Conservation (phyloP, 2,329 filamentous ascomycete species). For the Rutstroemia sp. region DNA sequence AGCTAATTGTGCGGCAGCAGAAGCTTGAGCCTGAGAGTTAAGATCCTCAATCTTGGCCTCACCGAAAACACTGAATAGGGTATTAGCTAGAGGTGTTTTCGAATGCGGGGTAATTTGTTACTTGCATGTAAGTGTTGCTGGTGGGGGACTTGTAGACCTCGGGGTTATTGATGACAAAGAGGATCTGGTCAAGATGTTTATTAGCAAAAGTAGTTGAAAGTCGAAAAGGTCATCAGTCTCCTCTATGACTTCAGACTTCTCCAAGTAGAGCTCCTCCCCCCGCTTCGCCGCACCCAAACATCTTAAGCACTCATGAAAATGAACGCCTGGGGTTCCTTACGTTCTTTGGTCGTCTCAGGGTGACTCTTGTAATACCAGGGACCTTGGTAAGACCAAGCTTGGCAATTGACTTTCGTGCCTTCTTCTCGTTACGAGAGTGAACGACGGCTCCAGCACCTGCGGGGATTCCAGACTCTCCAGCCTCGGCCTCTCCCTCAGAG, state of each 20-base stretch:
- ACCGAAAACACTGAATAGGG: slow-evolving; percentile 74
- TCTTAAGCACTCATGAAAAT: background rate
- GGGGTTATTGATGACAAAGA: slow-evolving; percentile 99
- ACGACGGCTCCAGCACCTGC: slow-evolving; percentile 82
- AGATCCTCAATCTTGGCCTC: slow-evolving; percentile 99
- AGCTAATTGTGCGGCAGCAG: slow-evolving; percentile 90
- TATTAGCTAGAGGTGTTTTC: slow-evolving; percentile 10
- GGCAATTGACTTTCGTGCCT: slow-evolving; percentile 97
- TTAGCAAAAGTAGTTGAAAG: slow-evolving; percentile 12
- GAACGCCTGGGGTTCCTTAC: slow-evolving; percentile 50
- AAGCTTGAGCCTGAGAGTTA: slow-evolving; percentile 95
- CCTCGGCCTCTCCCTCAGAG: slow-evolving; percentile 74
- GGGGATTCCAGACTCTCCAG: slow-evolving; percentile 55
- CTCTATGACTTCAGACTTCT: background rate
- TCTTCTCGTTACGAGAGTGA: slow-evolving; percentile 99
- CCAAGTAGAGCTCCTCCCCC: background rate
- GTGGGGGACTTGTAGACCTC: slow-evolving; percentile 99
- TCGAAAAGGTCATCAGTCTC: background rate
- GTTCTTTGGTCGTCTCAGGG: slow-evolving; percentile 96
- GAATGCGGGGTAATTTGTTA: slow-evolving; percentile 15
- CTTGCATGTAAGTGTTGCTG: slow-evolving; percentile 99
- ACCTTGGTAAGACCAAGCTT: slow-evolving; percentile 97
- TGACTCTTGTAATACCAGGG: slow-evolving; percentile 95
- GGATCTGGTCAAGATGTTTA: slow-evolving; percentile 55
- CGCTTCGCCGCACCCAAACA: background rate